Percentiles rank a stretch among this genome's conserved stretches.
Evolutionary conservation across 192 early-diverging fungal species (phyloP).

Genomic region (Coemansia asiatica): DNA sequence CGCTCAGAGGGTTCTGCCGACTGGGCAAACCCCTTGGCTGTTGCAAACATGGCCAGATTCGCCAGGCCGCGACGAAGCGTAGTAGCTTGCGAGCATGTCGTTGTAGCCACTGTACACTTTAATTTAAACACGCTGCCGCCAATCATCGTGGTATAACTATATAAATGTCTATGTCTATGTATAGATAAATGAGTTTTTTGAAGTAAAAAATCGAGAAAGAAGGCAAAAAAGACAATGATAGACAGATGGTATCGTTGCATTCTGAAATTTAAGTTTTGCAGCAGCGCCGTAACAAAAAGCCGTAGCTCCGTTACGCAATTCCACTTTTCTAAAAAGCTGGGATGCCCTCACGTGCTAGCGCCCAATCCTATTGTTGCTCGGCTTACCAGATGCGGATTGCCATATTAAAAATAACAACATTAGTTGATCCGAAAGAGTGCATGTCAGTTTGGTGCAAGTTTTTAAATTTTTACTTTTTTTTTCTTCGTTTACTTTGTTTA

Average conservation of each 20-base stretch:
- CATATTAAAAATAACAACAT: neutral
- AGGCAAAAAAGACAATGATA: neutral
- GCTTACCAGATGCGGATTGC: neutral
- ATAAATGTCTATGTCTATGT: neutral
- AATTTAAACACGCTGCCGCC: neutral
- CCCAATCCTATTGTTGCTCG: neutral
- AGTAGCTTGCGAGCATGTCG: neutral
- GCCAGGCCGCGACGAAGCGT: slow-evolving; percentile 27
- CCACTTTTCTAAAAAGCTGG: too few relatives aligned
- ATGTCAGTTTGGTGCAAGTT: too few relatives aligned
- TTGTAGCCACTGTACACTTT: neutral
- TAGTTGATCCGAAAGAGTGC: too few relatives aligned
- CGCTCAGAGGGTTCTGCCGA: slow-evolving; percentile 12
- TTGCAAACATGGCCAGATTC: slow-evolving; percentile 41
- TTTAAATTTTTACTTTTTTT: too few relatives aligned
- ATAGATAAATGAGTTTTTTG: neutral
- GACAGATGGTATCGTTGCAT: neutral
- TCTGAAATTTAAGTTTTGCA: neutral
- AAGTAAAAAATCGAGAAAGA: neutral
- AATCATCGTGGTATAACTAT: neutral
- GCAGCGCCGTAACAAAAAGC: too few relatives aligned
- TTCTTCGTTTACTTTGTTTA: too few relatives aligned
- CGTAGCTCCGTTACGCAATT: too few relatives aligned
- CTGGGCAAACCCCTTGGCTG: slow-evolving; percentile 28
- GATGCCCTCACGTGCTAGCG: neutral